Evolutionary conservation across 306 rosid species (phyloP).

Genomic region (Vachellia pachyceras): DNA sequence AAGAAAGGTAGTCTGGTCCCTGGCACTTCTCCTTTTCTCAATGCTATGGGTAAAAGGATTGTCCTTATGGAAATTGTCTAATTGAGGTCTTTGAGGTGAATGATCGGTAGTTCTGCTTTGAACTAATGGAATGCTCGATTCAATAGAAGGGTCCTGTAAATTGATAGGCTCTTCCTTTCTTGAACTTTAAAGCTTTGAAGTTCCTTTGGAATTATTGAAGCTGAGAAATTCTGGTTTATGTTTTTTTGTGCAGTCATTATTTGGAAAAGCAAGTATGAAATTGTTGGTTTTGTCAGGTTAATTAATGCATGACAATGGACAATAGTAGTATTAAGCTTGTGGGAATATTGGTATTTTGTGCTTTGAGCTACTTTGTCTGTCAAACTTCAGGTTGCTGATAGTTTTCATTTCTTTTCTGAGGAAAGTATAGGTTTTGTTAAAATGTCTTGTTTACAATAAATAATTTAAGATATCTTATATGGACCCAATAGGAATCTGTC

Average conservation of each 20-base stretch:
- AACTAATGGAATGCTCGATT: background rate
- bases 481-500: too few species aligned
- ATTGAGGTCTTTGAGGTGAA: background rate
- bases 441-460: background rate
- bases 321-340: background rate
- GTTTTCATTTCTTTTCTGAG: background rate
- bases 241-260: background rate
- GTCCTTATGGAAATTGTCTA: background rate
- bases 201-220: background rate
- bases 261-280: background rate
- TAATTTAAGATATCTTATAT: background rate
- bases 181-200: background rate
- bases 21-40: background rate
- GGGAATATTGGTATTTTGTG: background rate
- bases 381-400: background rate
- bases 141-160: background rate
- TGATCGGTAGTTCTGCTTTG: background rate
- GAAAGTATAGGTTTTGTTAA: background rate
- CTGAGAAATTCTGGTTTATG: background rate
- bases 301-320: background rate
- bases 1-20: background rate
- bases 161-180: background rate
- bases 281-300: background rate
- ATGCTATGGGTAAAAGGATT: background rate
- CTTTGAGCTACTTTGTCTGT: background rate